Evolutionary conservation across 371 early-diverging fungal genomes (phyloP), one percentile per base, ranked within the genome.

Genomic region (Nosema granulosis): DNA sequence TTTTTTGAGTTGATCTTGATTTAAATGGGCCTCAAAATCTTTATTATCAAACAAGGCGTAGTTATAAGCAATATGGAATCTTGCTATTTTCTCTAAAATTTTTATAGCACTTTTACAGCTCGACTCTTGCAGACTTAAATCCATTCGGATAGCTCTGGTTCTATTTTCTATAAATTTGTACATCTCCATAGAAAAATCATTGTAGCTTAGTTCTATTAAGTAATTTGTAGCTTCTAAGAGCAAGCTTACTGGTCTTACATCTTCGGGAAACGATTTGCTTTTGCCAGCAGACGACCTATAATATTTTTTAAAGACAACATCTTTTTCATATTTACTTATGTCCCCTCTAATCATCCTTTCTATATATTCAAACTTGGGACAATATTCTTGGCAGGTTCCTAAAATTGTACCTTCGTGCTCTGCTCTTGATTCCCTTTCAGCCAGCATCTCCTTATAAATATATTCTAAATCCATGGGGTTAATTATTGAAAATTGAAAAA

Each of bases 81-180:
- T 88, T 6, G 92, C 92, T 52, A 93, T 91, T 12, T 89, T 85
- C 81, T 94, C 94, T 78, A 91, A 90, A 0, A 88, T 86, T 13
- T 84, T 76, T 0, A 93, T 88, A 0, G 93, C 90, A 32, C 82
- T 84, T 26, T 70, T 76, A 66, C 89, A 89, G 37, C 90, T 86
- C 71, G 87, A 87, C 79, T 92, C 91, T 80, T 94, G 94, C 68
- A 92, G 90, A 34, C 18, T 37, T 24, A 76, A 37, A 76, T 95
- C 95, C 79, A 89, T 89, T 51, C 92, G 86, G 56, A 94, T 91
- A 0, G 91, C 88, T 18, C 94, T 87, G 18, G 90, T 90, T 37
- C 95, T 86, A 83, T 94, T 94, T 26, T 93, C 88, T 1, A 93
- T 84, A 83, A 94, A 95, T 1, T 87, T 87, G 74, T 94, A 92